Evolutionary conservation across 164 flowering plant species (phyloP).

Genomic region (Saururus chinensis): DNA sequence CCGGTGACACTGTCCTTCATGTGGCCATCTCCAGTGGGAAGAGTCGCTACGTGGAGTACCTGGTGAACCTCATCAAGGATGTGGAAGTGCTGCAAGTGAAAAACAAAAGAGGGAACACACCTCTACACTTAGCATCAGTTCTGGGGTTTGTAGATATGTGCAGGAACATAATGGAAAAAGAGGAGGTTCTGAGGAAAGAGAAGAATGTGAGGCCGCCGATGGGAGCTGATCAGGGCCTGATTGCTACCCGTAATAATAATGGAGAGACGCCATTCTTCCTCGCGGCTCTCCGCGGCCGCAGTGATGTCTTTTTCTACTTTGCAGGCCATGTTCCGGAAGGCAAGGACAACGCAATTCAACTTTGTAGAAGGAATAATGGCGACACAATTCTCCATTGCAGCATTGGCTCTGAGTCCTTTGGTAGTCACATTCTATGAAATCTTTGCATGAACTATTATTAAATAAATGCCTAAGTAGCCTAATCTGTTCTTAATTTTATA

Average conservation of each 20-base stretch:
- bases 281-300: constrained; percentile 12
- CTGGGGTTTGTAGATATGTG: constrained; percentile 12
- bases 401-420: constrained; percentile 14
- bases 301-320: constrained; percentile 7
- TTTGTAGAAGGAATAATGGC: constrained; percentile 16
- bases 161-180: neutral
- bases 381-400: constrained; percentile 19
- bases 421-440: constrained; percentile 9
- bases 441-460: too few species aligned
- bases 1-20: neutral
- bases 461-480: too few species aligned
- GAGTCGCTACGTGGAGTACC: neutral
- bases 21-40: neutral
- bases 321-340: neutral
- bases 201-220: neutral
- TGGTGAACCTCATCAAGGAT: neutral
- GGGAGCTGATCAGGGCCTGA: neutral
- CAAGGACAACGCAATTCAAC: neutral
- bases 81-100: neutral
- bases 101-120: constrained; percentile 14
- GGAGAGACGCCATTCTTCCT: constrained; percentile 18
- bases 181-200: too few species aligned
- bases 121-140: constrained; percentile 19
- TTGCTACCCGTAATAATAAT: constrained; percentile 3
- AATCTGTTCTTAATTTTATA: too few species aligned